Conservation (phyloP, 306 rosid species). For the Prinsepia uniflora region DNA sequence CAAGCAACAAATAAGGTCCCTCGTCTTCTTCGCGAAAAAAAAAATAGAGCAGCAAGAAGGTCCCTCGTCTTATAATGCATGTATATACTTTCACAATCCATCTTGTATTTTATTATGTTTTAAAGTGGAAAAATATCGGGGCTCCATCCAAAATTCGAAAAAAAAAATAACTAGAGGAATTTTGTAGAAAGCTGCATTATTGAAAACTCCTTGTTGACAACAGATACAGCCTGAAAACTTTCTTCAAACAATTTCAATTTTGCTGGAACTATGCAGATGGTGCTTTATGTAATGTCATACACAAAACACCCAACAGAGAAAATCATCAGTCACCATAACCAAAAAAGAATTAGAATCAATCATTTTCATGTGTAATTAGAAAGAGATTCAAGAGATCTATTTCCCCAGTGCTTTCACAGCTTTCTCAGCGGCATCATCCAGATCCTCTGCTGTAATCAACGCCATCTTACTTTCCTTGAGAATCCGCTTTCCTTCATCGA, state of each 20-base stretch:
- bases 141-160: neutral
- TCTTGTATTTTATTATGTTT: too few relatives aligned
- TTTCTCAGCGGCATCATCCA: conserved; percentile 96
- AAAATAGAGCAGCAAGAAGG: too few relatives aligned
- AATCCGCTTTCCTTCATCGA: conserved; percentile 90
- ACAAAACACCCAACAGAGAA: conserved; percentile 14
- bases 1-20: too few relatives aligned
- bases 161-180: neutral
- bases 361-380: conserved; percentile 12
- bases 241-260: conserved; percentile 12
- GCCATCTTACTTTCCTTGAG: conserved; percentile 94
- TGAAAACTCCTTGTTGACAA: conserved; percentile 4
- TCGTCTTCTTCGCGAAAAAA: too few relatives aligned
- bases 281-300: conserved; percentile 18
- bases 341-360: conserved; percentile 28
- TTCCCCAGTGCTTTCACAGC: conserved; percentile 77
- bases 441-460: conserved; percentile 89
- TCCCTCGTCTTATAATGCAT: too few relatives aligned
- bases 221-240: conserved; percentile 2
- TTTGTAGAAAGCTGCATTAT: neutral
- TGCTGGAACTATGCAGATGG: conserved; percentile 14
- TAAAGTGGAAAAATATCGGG: too few relatives aligned
- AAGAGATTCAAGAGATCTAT: conserved; percentile 6
- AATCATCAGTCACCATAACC: conserved; percentile 1
- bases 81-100: too few relatives aligned